Base-by-base conservation (phyloP, 345 rosid species). In the Boechera retrofracta region DNA sequence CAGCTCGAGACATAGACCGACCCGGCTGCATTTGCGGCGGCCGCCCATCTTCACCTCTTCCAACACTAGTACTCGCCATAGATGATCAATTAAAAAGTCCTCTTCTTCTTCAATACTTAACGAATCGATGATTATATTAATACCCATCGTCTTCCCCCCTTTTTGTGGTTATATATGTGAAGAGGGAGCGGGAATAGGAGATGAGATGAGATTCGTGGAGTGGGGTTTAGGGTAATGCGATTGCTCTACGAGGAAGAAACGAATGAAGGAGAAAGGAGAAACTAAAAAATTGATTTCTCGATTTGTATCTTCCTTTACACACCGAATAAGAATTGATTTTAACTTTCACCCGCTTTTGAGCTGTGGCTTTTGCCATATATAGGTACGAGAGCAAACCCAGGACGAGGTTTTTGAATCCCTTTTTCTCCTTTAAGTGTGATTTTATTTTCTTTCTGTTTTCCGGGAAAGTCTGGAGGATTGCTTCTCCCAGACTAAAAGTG, bases 41-140 rank as follows among this genome's bases (percentile, higher is more conserved):
- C 29, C 75, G 5, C 9, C 75, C 76, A n/a, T 64, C 63, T 2
- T 67, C 82, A 35, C 12, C 52, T 88, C 86, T 85, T 29, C 88
- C 87, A 67, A 94, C 88, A 71, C 97, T 96, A 9, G 93, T 79
- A 76, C 93, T 91, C 44, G 97, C 96, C 98, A 93, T 91, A 7
- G 11, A 48, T 21, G 68, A 72, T 26, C 5, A 26, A 49, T 75
- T 32, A n/a, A 10, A 13, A 7, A 44, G 26, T 77, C 65, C 42
- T 54, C 75, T 53, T 28, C 29, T 28, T 28, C 29, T 28, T 28
- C 29, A 28, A 28, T 2, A 28, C 29, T 28, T 28, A 28, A 28
- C 29, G 29, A 28, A 28, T 28, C 29, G 49, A 57, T 36, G 71
- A 48, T 42, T 57, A 57, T 75, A 64, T 47, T 42, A 55, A 55